Evolutionary conservation across 2,329 filamentous ascomycete genomes (phyloP), one percentile per base, ranked within the genome.

Genomic region (Botryotinia calthae): DNA sequence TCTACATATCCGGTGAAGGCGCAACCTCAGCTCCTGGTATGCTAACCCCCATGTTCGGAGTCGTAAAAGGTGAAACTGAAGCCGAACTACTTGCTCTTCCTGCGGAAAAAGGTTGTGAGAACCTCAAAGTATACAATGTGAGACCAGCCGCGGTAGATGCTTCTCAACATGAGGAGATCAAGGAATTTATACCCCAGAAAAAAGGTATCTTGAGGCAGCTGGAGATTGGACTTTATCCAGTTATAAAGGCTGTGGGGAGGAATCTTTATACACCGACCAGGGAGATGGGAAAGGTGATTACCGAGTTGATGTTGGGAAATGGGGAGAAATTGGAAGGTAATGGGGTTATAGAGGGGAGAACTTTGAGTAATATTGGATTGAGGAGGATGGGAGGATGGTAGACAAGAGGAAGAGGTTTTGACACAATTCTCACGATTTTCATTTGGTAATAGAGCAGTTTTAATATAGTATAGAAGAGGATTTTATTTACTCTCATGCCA

Each of bases 21-120:
- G 87, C 90, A 0, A 90, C 89, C 1, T 85, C 86, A 28, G 82
- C 82, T 1, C 91, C 90, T 0, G 85, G 86, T 4, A 79, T 80
- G 7, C 86, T 90, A 76, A 87, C 90, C 0, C 80, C 86, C 28
- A 81, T 88, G 62, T 94, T 88, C 77, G 89, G 84, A 1, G 83
- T 86, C 20, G 85, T 92, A 72, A 94, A 95, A 80, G 92, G 92
- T 20, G 85, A 89, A 79, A 86, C 88, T 0, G 92, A 95, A 81
- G 76, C 84, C 1, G 81, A 83, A 1, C 84, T 95, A 2, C 84
- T 90, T 1, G 84, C 85, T 0, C 80, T 93, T 22, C 28, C 70
- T 61, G 79, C 82, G 22, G 73, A 72, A 4, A 80, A 81, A 2
- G 77, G 79, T 7, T 84, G 83, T 62, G 82, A 84, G 0, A 80